A percentile compares a stretch with the other conserved stretches of the same genome.
phyloP scores from a whole-genome alignment of 352 stramenopile genomes.

The Halophytophthora polymorphica region DNA sequence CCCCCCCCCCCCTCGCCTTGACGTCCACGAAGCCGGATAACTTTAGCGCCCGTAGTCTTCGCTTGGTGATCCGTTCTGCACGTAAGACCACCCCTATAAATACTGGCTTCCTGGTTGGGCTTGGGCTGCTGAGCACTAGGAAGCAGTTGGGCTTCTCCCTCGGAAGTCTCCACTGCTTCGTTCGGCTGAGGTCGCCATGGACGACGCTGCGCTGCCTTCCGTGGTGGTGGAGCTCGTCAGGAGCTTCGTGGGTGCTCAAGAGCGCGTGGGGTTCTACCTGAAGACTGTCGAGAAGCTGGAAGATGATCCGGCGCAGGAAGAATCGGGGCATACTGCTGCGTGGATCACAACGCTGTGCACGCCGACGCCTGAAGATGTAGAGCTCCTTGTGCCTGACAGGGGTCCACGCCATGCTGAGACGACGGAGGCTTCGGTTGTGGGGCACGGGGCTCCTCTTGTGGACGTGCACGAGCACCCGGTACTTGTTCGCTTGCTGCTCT shows the following conservation, averaged over 20 bases:
- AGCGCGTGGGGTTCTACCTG: conserved; percentile 8
- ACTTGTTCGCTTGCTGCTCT: conserved; percentile 18
- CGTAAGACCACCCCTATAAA: too few species aligned
- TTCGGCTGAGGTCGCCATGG: not conserved
- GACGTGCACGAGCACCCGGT: conserved; percentile 6
- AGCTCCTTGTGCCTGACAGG: too few species aligned
- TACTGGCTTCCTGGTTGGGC: too few species aligned
- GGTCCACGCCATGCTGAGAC: too few species aligned
- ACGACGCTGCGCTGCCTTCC: not conserved
- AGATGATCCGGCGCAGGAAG: not conserved
- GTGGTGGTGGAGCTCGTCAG: conserved; percentile 6
- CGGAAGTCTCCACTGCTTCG: too few species aligned
- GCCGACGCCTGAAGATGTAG: conserved; percentile 15
- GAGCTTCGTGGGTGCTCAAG: conserved; percentile 4
- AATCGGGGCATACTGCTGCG: not conserved
- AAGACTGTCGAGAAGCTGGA: not conserved
- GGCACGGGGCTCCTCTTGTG: not conserved
- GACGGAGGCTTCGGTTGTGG: too few species aligned
- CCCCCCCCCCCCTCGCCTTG: too few species aligned
- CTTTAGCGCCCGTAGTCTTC: not conserved
- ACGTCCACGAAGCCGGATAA: too few species aligned
- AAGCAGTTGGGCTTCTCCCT: too few species aligned
- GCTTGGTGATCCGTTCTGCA: conserved; percentile 1
- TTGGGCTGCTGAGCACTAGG: too few species aligned
- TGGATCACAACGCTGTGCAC: conserved; percentile 13